A percentile compares a stretch with the other conserved stretches of the same genome.
phyloP scores from a whole-genome alignment of 306 rosid genomes.

The Prunus armeniaca region DNA sequence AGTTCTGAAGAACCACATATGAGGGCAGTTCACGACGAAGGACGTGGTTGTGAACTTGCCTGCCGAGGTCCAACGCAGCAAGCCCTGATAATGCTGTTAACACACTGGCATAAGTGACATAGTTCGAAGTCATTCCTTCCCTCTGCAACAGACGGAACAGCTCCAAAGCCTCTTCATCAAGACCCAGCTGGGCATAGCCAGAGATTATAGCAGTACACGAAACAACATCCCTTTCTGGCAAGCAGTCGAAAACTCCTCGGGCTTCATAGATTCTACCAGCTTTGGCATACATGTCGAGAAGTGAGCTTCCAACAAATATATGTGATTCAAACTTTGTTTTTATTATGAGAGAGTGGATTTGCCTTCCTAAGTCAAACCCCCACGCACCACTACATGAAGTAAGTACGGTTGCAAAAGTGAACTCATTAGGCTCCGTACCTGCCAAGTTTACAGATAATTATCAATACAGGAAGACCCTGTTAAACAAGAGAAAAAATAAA shows the following conservation, averaged over 20 bases:
- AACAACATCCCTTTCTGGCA: conserved; percentile 85
- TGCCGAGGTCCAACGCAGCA: conserved; percentile 84
- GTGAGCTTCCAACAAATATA: conserved; percentile 84
- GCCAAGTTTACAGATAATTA: conserved; percentile 22
- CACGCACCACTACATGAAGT: conserved; percentile 67
- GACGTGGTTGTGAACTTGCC: conserved; percentile 73
- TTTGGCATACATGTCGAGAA: conserved; percentile 92
- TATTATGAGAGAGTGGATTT: conserved; percentile 65
- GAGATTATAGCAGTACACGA: conserved; percentile 83
- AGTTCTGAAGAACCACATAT: conserved; percentile 74
- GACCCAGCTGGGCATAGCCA: conserved; percentile 85
- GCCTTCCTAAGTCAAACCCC: conserved; percentile 59
- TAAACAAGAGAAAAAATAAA: background rate
- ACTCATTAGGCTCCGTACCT: conserved; percentile 78
- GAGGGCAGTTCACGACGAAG: conserved; percentile 56
- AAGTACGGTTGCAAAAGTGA: conserved; percentile 75
- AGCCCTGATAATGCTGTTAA: conserved; percentile 86
- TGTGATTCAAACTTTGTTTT: conserved; percentile 58
- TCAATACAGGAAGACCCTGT: background rate
- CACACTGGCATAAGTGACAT: conserved; percentile 76
- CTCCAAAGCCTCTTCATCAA: conserved; percentile 69
- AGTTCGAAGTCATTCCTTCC: conserved; percentile 79
- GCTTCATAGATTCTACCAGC: conserved; percentile 74
- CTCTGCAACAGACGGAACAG: conserved; percentile 59
- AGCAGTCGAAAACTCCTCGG: conserved; percentile 49